Percentiles rank a stretch among this genome's conserved stretches.
Evolutionary conservation across 2,329 filamentous ascomycete species (phyloP).

Genomic region (Botryosphaeria dothidea): DNA sequence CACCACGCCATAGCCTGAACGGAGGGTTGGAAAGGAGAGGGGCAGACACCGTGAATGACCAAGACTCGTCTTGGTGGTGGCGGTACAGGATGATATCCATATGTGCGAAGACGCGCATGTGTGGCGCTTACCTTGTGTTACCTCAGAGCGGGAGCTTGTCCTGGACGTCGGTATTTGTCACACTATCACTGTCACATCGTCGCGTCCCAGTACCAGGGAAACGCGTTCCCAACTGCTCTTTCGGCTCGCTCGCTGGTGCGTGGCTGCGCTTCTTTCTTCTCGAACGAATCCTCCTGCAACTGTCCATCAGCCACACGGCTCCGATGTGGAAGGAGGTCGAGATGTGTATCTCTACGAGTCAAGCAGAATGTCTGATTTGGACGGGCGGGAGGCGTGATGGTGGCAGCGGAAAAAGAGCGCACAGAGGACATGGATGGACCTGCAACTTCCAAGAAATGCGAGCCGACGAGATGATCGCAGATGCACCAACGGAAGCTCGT

Average conservation of each 20-base stretch:
- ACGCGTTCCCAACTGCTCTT: not conserved
- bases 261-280: not conserved
- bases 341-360: conserved; percentile 2
- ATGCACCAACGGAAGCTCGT: not conserved
- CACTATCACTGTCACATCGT: conserved; percentile 10
- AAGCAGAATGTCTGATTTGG: not conserved
- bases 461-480: not conserved
- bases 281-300: conserved; percentile 12
- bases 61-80: not conserved
- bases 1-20: not conserved
- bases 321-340: conserved; percentile 1
- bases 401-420: not conserved
- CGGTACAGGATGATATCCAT: not conserved
- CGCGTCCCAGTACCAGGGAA: conserved; percentile 14
- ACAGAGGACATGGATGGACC: not conserved
- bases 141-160: not conserved
- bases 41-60: not conserved
- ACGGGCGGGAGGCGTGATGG: not conserved
- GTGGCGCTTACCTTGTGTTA: conserved; percentile 1
- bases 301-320: not conserved
- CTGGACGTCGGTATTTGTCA: conserved; percentile 9
- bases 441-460: not conserved
- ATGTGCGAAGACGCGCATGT: not conserved
- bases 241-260: not conserved
- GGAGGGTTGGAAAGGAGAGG: not conserved